phyloP scores from a whole-genome alignment of 441 rosid species.

The Mallotus repandus region DNA sequence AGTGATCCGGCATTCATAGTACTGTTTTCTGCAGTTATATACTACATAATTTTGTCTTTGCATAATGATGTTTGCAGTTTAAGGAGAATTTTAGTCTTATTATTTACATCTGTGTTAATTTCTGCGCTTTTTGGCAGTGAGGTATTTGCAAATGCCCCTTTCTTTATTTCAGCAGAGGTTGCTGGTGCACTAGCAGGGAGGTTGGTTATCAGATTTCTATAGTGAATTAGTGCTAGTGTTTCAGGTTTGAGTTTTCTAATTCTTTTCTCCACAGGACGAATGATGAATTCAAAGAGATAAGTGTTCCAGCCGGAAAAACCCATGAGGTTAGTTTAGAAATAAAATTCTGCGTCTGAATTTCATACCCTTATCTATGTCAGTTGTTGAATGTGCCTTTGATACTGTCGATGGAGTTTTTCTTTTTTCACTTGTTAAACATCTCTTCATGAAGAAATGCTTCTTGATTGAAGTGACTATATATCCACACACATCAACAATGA shows the following conservation, averaged over 20 bases:
- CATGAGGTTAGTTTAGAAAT: slow-evolving; percentile 61
- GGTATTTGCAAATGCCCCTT: slow-evolving; percentile 88
- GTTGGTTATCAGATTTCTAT: slow-evolving; percentile 40
- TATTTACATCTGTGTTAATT: slow-evolving; percentile 8
- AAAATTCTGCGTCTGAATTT: slow-evolving; percentile 5
- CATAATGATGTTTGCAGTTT: background rate
- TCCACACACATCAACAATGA: background rate
- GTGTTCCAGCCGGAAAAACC: slow-evolving; percentile 71
- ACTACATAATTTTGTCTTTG: background rate
- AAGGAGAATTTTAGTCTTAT: background rate
- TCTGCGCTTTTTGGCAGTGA: slow-evolving; percentile 45
- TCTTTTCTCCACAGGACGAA: slow-evolving; percentile 46
- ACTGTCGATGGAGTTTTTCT: background rate
- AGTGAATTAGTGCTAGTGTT: slow-evolving; percentile 18
- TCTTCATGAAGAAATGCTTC: background rate
- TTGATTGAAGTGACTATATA: background rate
- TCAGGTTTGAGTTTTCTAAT: slow-evolving; percentile 16
- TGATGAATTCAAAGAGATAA: slow-evolving; percentile 87
- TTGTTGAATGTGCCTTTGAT: background rate
- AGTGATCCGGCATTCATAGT: background rate
- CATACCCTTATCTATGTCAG: background rate
- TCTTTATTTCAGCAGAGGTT: slow-evolving; percentile 85
- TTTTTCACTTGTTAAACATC: background rate
- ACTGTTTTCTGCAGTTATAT: background rate
- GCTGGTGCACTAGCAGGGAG: slow-evolving; percentile 65